These are phyloP conservation scores for Picea abies DNA, from an alignment of 83 land plant species.

Conservation along the genomic window DNA sequence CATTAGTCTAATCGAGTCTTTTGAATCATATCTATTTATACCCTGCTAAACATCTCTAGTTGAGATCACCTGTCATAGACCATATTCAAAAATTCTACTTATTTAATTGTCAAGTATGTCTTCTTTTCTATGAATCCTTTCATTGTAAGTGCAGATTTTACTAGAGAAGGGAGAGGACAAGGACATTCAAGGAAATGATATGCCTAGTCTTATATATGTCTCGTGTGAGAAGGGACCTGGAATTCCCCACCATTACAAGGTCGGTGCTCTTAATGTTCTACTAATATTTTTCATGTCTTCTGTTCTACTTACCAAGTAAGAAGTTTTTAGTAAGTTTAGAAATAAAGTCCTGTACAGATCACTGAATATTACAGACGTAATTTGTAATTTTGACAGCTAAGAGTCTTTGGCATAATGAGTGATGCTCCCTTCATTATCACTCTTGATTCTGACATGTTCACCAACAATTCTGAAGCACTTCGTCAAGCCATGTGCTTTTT, in stretches of 20 bases:
- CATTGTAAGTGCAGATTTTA: conserved; percentile 23
- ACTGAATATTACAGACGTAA: not conserved
- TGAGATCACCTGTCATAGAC: no score
- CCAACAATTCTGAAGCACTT: no score
- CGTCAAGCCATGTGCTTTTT: no score
- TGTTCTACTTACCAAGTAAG: not conserved
- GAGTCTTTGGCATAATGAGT: conserved; percentile 45
- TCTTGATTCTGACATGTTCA: no score
- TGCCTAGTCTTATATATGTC: conserved; percentile 54
- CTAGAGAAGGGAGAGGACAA: conserved; percentile 27
- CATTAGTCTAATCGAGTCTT: no score
- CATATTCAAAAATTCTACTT: no score
- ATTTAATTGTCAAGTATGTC: no score
- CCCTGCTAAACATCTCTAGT: no score
- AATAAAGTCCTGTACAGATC: no score
- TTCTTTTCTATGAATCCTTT: not conserved
- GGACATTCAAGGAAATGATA: conserved; percentile 21
- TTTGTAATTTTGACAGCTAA: conserved; percentile 24
- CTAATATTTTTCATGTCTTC: conserved; percentile 18
- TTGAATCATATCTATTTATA: no score
- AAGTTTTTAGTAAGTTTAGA: not conserved
- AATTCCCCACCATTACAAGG: conserved; percentile 53
- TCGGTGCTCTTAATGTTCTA: conserved; percentile 58
- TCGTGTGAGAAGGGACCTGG: conserved; percentile 49
- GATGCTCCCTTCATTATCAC: conserved; percentile 28